A percentile compares a stretch with the other conserved stretches of the same genome.
These are phyloP conservation scores for Pleurotus cornucopiae DNA, from an alignment of 768 basidiomycete species.

Conservation along the genomic window DNA sequence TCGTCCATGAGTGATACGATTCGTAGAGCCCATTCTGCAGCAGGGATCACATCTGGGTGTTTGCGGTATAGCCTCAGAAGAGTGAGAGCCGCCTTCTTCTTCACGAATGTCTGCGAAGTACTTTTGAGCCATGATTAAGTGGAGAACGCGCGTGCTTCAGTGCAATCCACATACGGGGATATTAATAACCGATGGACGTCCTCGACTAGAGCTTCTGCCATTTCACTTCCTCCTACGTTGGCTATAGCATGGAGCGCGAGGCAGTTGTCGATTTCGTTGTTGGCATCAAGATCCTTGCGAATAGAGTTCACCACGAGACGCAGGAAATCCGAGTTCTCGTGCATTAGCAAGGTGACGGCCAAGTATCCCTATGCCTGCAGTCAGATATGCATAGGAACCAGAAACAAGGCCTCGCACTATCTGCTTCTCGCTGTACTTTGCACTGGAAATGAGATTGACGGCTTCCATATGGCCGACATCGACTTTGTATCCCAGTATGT, in stretches of 20 bases:
- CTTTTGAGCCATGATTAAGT: constrained; percentile 35
- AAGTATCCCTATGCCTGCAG: constrained; percentile 76
- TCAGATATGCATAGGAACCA: constrained; percentile 2
- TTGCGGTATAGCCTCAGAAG: constrained; percentile 91
- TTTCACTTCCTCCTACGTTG: constrained; percentile 95
- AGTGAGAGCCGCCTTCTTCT: constrained; percentile 97
- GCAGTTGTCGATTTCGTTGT: constrained; percentile 93
- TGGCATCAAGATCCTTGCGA: constrained; percentile 92
- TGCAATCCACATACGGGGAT: constrained; percentile 64
- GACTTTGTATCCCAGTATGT: constrained; percentile 98
- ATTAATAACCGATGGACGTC: constrained; percentile 95
- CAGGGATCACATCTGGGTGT: constrained; percentile 90
- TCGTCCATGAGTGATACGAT: constrained; percentile 97
- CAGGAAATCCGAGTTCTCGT: constrained; percentile 97
- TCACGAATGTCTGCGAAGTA: constrained; percentile 92
- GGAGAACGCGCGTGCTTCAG: not conserved
- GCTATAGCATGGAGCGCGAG: constrained; percentile 97
- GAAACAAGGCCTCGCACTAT: constrained; percentile 59
- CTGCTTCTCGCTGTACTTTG: constrained; percentile 98
- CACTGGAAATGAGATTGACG: constrained; percentile 92
- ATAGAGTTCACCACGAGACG: constrained; percentile 98
- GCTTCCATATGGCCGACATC: constrained; percentile 99
- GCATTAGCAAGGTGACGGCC: constrained; percentile 95
- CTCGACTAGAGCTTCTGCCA: constrained; percentile 92
- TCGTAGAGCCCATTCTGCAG: constrained; percentile 92